A percentile compares a stretch with the other conserved stretches of the same genome.
Evolutionary conservation across 345 rosid species (phyloP).

Genomic region (Populus simonii): DNA sequence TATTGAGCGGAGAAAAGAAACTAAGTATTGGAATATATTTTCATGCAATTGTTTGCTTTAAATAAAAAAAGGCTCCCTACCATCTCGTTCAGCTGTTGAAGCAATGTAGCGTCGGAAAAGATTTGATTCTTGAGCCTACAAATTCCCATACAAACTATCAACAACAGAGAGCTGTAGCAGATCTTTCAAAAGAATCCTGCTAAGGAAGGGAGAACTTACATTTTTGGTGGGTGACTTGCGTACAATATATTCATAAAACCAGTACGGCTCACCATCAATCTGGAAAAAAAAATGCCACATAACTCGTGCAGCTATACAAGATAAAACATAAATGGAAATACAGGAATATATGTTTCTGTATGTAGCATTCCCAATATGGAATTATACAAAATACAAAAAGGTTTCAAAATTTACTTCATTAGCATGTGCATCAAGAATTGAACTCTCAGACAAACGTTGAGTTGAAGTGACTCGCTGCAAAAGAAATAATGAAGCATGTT

Average conservation of each 20-base stretch:
- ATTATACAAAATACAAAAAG: slow-evolving; percentile 12
- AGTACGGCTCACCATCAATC: slow-evolving; percentile 87
- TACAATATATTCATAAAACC: slow-evolving; percentile 84
- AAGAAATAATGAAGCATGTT: slow-evolving; percentile 11
- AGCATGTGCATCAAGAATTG: slow-evolving; percentile 76
- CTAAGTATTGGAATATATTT: not conserved
- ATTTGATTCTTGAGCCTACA: slow-evolving; percentile 77
- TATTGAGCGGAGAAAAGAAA: not conserved
- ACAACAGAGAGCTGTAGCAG: not conserved
- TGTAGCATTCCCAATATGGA: not conserved
- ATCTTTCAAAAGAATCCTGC: not conserved
- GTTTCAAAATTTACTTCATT: slow-evolving; percentile 46
- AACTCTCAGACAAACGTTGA: slow-evolving; percentile 86
- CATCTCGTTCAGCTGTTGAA: slow-evolving; percentile 86
- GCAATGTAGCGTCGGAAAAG: slow-evolving; percentile 74
- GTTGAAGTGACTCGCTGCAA: slow-evolving; percentile 87
- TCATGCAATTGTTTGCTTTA: not conserved
- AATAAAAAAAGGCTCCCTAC: slow-evolving; percentile 41
- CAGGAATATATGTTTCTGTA: not conserved
- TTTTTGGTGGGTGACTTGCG: slow-evolving; percentile 81
- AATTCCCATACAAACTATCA: slow-evolving; percentile 14
- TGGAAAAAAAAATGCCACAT: slow-evolving; percentile 15
- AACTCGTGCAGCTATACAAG: not conserved
- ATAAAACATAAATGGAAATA: not conserved
- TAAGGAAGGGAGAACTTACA: slow-evolving; percentile 36